A percentile compares a stretch with the other conserved stretches of the same genome.
Conservation (phyloP, 192 early-diverging fungal genomes). For the Coemansia sp. region DNA sequence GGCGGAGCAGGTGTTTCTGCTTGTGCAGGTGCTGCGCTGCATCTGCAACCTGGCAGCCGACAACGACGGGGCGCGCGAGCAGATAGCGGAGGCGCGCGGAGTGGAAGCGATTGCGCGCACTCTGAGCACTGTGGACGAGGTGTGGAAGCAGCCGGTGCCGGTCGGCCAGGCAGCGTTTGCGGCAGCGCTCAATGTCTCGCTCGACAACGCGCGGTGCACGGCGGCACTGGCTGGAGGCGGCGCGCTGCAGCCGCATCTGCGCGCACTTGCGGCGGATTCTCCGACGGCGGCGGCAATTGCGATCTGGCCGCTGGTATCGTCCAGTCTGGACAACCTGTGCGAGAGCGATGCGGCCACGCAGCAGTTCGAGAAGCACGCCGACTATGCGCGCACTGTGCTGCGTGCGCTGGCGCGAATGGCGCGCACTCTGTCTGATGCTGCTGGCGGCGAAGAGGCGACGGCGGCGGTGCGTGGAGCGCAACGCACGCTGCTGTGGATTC, state of each 20-base stretch:
- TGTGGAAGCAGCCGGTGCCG: conserved; percentile 32
- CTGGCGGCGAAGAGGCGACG: background rate
- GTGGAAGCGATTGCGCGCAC: conserved; percentile 11
- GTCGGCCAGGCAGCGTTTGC: conserved; percentile 45
- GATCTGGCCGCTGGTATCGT: conserved; percentile 27
- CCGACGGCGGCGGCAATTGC: background rate
- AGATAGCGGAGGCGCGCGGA: conserved; percentile 16
- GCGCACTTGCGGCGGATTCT: conserved; percentile 14
- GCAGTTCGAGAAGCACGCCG: conserved; percentile 22
- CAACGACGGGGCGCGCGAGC: conserved; percentile 23
- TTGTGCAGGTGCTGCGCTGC: conserved; percentile 43
- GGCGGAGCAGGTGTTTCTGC: conserved; percentile 34
- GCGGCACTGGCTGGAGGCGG: conserved; percentile 19
- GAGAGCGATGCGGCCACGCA: conserved; percentile 17
- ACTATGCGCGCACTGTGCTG: conserved; percentile 17
- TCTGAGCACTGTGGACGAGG: conserved; percentile 14
- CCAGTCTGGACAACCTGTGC: conserved; percentile 45
- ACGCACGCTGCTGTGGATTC: conserved; percentile 42
- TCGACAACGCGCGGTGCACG: conserved; percentile 24
- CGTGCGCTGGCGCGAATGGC: conserved; percentile 11
- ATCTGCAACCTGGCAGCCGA: conserved; percentile 50
- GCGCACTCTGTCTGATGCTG: conserved; percentile 3
- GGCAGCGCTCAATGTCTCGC: conserved; percentile 38
- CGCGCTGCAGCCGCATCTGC: conserved; percentile 22
- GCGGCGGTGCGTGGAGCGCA: conserved; percentile 21